Evolutionary conservation across 2,329 filamentous ascomycete genomes (phyloP).

Genomic region (Bipolaris victoriae): DNA sequence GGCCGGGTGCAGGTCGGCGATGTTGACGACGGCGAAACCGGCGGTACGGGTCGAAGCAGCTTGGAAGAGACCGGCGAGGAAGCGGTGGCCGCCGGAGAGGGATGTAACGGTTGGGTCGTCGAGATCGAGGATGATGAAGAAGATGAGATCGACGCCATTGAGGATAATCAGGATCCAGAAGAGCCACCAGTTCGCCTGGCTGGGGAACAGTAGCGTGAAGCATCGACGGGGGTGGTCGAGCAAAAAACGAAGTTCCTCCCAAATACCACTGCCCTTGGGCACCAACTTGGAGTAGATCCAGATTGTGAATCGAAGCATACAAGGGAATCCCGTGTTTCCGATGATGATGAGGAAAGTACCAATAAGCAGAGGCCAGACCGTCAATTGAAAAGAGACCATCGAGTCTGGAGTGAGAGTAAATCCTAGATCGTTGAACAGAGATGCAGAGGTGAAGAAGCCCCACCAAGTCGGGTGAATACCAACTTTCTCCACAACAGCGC

Average conservation of each 20-base stretch:
- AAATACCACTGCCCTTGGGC: conserved; percentile 71
- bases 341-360: conserved; percentile 89
- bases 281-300: conserved; percentile 76
- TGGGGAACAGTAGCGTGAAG: conserved; percentile 92
- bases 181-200: conserved; percentile 92
- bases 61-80: conserved; percentile 89
- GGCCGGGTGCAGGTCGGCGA: conserved; percentile 81
- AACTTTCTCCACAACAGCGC: conserved; percentile 63
- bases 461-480: conserved; percentile 81
- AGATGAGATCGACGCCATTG: conserved; percentile 83
- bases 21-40: conserved; percentile 81
- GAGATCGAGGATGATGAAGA: conserved; percentile 91
- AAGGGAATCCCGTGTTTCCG: conserved; percentile 93
- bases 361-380: conserved; percentile 75
- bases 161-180: conserved; percentile 83
- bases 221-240: conserved; percentile 94
- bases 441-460: conserved; percentile 86
- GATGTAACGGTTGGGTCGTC: conserved; percentile 71
- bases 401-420: conserved; percentile 91
- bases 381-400: conserved; percentile 85
- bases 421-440: conserved; percentile 93
- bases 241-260: conserved; percentile 89
- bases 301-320: conserved; percentile 92
- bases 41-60: conserved; percentile 88
- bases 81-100: conserved; percentile 73